A percentile compares a stretch with the other conserved stretches of the same genome.
Evolutionary conservation across 331 rosid species (phyloP).

Genomic region (Phaseolus coccineus): DNA sequence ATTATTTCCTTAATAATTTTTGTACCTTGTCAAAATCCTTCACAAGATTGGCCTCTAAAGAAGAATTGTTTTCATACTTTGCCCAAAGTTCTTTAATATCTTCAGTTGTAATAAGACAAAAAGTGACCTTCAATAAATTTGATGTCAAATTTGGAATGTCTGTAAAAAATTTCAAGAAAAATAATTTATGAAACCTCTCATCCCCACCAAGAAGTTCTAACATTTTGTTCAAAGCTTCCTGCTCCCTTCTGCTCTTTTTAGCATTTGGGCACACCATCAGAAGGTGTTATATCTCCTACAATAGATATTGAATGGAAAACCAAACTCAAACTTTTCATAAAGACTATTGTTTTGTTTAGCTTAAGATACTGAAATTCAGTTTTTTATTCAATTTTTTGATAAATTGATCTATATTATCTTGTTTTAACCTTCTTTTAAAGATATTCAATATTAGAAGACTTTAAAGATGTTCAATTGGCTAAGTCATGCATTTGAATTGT

Average conservation of each 20-base stretch:
- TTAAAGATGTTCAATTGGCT: no score
- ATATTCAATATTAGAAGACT: no score
- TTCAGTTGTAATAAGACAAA: constrained; percentile 67
- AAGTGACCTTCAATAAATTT: constrained; percentile 21
- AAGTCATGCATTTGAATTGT: no score
- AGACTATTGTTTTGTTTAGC: no score
- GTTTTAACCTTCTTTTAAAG: no score
- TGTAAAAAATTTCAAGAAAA: not conserved
- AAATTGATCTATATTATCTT: no score
- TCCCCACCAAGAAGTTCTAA: constrained; percentile 89
- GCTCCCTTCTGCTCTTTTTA: constrained; percentile 89
- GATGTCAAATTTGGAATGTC: constrained; percentile 27
- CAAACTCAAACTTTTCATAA: constrained; percentile 23
- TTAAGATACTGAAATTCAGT: no score
- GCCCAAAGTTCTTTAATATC: constrained; percentile 89
- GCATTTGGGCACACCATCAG: constrained; percentile 91
- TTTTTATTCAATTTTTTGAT: no score
- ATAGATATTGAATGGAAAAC: constrained; percentile 68
- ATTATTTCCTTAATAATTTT: not conserved
- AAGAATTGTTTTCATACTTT: constrained; percentile 89
- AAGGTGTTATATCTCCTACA: constrained; percentile 97
- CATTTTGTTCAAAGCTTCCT: constrained; percentile 81
- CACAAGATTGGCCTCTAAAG: constrained; percentile 92
- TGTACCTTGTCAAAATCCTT: constrained; percentile 93
- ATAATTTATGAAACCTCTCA: constrained; percentile 67